Evolutionary conservation across 2,329 filamentous ascomycete genomes (phyloP).

Genomic region (Fusarium sp.): DNA sequence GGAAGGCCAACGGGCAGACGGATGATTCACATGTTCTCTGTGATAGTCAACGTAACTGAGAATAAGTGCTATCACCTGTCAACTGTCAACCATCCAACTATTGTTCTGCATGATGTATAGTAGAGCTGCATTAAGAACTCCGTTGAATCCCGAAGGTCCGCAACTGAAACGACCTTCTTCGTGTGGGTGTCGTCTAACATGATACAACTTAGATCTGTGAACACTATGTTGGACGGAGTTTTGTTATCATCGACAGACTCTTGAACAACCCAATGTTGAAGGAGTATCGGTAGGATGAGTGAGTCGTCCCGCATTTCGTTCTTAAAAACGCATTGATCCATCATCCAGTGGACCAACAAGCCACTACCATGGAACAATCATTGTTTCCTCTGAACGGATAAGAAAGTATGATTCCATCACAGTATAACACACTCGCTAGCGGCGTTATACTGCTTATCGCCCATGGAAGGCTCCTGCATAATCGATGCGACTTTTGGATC

Average conservation of each 20-base stretch:
- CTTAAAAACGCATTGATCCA: background rate
- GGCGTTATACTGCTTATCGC: background rate
- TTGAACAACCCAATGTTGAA: too few species aligned
- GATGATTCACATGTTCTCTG: slow-evolving; percentile 15
- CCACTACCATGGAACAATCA: background rate
- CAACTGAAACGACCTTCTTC: background rate
- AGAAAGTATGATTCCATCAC: background rate
- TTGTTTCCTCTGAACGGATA: too few species aligned
- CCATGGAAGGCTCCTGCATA: background rate
- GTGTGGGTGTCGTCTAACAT: too few species aligned
- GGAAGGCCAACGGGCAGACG: background rate
- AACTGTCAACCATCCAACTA: too few species aligned
- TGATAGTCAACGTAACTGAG: too few species aligned
- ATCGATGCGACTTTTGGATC: background rate
- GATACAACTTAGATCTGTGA: too few species aligned
- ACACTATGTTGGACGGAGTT: too few species aligned
- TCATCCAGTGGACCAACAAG: too few species aligned
- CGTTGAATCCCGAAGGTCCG: slow-evolving; percentile 8
- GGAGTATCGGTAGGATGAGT: too few species aligned
- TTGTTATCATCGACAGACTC: too few species aligned
- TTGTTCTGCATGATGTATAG: too few species aligned
- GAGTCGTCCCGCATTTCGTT: background rate
- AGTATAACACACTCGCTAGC: slow-evolving; percentile 13
- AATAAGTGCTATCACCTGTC: too few species aligned
- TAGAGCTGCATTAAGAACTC: background rate